Base-by-base conservation (phyloP, 768 basidiomycete genomes). In the Leccinum imitatum region DNA sequence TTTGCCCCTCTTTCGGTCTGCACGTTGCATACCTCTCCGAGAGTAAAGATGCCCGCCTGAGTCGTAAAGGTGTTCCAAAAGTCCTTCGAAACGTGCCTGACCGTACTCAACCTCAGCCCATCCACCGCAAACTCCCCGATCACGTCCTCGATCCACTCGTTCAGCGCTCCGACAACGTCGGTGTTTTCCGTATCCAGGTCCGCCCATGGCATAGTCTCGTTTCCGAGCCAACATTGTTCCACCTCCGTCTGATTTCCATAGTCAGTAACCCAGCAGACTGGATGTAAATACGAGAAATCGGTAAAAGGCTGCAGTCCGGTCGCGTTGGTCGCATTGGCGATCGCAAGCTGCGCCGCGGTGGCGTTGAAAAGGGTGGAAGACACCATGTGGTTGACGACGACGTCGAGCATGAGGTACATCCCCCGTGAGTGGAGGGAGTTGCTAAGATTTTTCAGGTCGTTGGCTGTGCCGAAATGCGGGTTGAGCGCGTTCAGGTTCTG, bases 331-430 rank as follows among this genome's bases (percentile, higher is more conserved):
- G 66, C 19, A 15, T 68, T 63, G 8, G 52, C 41, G 31, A 52
- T 56, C 11, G 56, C 68, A 21, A 73, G 60, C 50, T 60, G 46
- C 25, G 70, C 58, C 1, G 71, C 65, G 3, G 73, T 74, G 30
- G 41, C 10, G 19, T 70, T 67, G 58, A 70, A 60, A 48, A 71
- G 63, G 59, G 57, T 51, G 25, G 73, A 62, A 0, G 80, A 74
- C 2, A 81, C 82, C 70, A 87, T 78, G 67, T 87, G 85, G 65
- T 87, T 86, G 61, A 87, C 78, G 63, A 87, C 85, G 56, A 86
- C 70, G 69, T 86, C 85, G 19, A 87, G 70, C 82, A 87, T 85
- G 59, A 86, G 76, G 69, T 77, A 78, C 85, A 86, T 87, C 47
- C 75, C 78, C 19, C 82, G 77, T 2, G 67, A 63, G 60, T 86